These are phyloP conservation scores for Globisporangium nagaii DNA, from an alignment of 352 stramenopile genomes.

Conservation along the genomic window DNA sequence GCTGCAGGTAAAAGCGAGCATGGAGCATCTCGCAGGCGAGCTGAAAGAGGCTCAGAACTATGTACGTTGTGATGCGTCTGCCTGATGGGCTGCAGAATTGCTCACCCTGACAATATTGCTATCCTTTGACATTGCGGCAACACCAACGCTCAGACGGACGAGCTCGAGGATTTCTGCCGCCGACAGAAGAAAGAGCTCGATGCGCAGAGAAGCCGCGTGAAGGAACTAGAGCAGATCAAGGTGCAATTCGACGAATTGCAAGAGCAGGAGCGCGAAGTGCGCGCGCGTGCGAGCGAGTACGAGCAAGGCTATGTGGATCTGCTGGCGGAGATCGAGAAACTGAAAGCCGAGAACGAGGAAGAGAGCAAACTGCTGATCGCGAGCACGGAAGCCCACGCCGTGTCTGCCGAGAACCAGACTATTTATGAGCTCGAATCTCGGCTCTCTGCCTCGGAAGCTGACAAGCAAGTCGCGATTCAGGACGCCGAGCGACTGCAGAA, in stretches of 20 bases:
- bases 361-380: constrained; percentile 46
- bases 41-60: constrained; percentile 49
- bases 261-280: constrained; percentile 30
- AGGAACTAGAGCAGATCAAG: constrained; percentile 27
- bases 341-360: constrained; percentile 37
- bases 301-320: constrained; percentile 63
- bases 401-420: constrained; percentile 44
- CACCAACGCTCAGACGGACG: constrained; percentile 44
- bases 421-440: constrained; percentile 62
- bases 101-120: neutral
- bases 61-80: constrained; percentile 14
- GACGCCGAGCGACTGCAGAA: constrained; percentile 50
- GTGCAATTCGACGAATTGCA: constrained; percentile 26
- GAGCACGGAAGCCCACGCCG: constrained; percentile 38
- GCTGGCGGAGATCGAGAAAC: constrained; percentile 41
- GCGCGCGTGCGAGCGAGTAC: constrained; percentile 47
- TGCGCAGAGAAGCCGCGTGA: constrained; percentile 17
- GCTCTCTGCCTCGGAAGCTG: constrained; percentile 44
- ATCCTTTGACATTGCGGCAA: neutral
- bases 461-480: constrained; percentile 54
- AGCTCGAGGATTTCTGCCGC: constrained; percentile 31
- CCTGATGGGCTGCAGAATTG: too few relatives aligned
- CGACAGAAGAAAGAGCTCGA: constrained; percentile 29
- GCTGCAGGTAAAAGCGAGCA: constrained; percentile 25
- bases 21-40: constrained; percentile 39